Conservation (phyloP, 768 basidiomycete genomes). For the Boletus rex-veris region DNA sequence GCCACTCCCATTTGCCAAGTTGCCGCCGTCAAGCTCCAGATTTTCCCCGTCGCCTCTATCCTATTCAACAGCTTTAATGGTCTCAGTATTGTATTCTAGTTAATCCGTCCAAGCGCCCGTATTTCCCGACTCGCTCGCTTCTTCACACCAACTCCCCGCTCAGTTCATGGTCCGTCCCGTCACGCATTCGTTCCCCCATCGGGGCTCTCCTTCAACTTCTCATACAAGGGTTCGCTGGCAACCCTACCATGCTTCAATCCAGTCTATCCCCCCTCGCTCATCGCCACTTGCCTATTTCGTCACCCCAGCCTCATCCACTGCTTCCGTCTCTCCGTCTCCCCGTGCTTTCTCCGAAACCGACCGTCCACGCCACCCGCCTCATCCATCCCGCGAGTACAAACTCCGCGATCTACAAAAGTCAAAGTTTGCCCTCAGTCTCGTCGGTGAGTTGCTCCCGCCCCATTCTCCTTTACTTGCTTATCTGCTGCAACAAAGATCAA, state of each 20-base stretch:
- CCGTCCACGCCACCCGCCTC: slow-evolving; percentile 29
- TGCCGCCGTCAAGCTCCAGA: slow-evolving; percentile 12
- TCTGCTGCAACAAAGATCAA: slow-evolving; percentile 52
- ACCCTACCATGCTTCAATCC: slow-evolving; percentile 57
- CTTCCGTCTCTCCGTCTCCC: slow-evolving; percentile 44
- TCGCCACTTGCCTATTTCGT: slow-evolving; percentile 43
- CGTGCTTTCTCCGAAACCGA: slow-evolving; percentile 36
- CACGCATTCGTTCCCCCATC: slow-evolving; percentile 59
- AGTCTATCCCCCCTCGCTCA: slow-evolving; percentile 34
- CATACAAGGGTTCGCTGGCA: slow-evolving; percentile 77
- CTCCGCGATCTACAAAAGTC: slow-evolving; percentile 50
- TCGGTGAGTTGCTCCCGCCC: slow-evolving; percentile 51
- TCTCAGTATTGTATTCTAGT: slow-evolving; percentile 36
- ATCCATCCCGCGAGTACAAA: slow-evolving; percentile 33
- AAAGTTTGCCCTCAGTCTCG: slow-evolving; percentile 64
- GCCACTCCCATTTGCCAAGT: slow-evolving; percentile 19
- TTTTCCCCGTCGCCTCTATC: slow-evolving; percentile 15
- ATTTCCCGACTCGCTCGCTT: slow-evolving; percentile 2
- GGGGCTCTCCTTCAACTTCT: slow-evolving; percentile 61
- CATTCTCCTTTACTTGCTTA: slow-evolving; percentile 8
- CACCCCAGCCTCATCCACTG: slow-evolving; percentile 56
- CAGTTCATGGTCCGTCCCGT: slow-evolving; percentile 34
- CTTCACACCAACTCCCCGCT: slow-evolving; percentile 1
- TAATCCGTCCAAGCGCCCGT: slow-evolving; percentile 18
- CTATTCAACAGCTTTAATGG: slow-evolving; percentile 31